Percentiles rank a stretch among this genome's conserved stretches.
Conservation (phyloP, 805 yeast species). For the Hermanozyma aechmeae region DNA sequence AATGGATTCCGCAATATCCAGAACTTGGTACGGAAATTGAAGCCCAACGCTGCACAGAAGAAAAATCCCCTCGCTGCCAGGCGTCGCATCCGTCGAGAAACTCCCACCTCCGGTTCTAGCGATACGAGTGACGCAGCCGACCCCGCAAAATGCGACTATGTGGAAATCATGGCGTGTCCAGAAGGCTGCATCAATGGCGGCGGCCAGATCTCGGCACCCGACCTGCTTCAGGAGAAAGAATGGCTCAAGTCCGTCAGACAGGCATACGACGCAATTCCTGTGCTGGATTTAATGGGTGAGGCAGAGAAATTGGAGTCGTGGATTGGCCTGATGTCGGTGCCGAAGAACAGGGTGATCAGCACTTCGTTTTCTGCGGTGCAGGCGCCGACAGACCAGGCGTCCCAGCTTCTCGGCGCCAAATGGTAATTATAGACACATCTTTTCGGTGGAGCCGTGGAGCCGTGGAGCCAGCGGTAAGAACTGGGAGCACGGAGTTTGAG, state of each 20-base stretch:
- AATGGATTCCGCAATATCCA: constrained; percentile 95
- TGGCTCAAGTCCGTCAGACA: constrained; percentile 33
- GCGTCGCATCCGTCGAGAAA: too few relatives aligned
- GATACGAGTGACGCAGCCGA: constrained; percentile 38
- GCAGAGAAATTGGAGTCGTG: constrained; percentile 18
- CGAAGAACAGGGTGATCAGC: constrained; percentile 28
- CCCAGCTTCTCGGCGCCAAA: constrained; percentile 43
- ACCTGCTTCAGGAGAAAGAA: constrained; percentile 26
- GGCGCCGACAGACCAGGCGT: constrained; percentile 38
- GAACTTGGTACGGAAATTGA: constrained; percentile 78
- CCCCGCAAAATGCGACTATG: constrained; percentile 63
- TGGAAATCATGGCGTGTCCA: constrained; percentile 98
- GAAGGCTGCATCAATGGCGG: constrained; percentile 98
- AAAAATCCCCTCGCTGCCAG: constrained; percentile 36
- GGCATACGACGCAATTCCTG: constrained; percentile 24
- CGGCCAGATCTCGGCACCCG: constrained; percentile 62
- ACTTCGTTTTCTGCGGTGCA: constrained; percentile 44
- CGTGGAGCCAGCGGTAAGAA: too few relatives aligned
- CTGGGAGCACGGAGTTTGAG: too few relatives aligned
- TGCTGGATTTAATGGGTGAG: constrained; percentile 9
- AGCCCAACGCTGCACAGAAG: constrained; percentile 29
- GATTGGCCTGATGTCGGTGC: too few relatives aligned
- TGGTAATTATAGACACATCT: constrained; percentile 35
- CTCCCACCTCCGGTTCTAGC: too few relatives aligned
- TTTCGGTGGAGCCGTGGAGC: too few relatives aligned